These are phyloP conservation scores for Scedosporium apiospermum DNA, from an alignment of 2,329 filamentous ascomycete genomes.

Conservation along the genomic window DNA sequence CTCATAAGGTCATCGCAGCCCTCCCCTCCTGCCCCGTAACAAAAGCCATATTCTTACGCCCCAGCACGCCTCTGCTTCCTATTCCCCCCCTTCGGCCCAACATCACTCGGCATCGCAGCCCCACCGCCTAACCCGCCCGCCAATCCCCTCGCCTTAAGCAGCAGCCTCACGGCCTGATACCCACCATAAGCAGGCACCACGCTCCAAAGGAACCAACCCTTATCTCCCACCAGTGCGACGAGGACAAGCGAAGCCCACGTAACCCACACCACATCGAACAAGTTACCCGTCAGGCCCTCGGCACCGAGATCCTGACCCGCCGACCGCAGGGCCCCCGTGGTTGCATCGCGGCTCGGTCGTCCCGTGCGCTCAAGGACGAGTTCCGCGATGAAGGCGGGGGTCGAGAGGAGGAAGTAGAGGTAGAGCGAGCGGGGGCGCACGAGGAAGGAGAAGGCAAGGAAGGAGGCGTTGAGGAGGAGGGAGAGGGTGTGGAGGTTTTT, in stretches of 20 bases:
- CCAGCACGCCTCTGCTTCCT: slow-evolving; percentile 44
- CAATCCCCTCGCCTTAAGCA: slow-evolving; percentile 45
- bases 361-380: slow-evolving; percentile 78
- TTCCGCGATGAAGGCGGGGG: slow-evolving; percentile 70
- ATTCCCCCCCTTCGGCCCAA: slow-evolving; percentile 32
- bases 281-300: slow-evolving; percentile 86
- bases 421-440: slow-evolving; percentile 54
- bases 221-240: slow-evolving; percentile 73
- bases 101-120: slow-evolving; percentile 15
- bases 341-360: slow-evolving; percentile 62
- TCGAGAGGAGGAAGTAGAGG: slow-evolving; percentile 62
- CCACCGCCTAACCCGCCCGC: slow-evolving; percentile 23
- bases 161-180: slow-evolving; percentile 43
- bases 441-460: slow-evolving; percentile 62
- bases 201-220: slow-evolving; percentile 51
- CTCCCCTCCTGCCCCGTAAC: too few species aligned
- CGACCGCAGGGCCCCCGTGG: slow-evolving; percentile 57
- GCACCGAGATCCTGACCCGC: slow-evolving; percentile 84
- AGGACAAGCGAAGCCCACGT: slow-evolving; percentile 70
- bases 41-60: slow-evolving; percentile 19
- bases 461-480: slow-evolving; percentile 60
- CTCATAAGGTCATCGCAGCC: neutral
- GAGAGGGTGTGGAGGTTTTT: slow-evolving; percentile 75
- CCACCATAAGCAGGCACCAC: slow-evolving; percentile 45
- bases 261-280: slow-evolving; percentile 96